Conservation (phyloP, 1,139 yeast genomes). For the Yamadazyma sp. region DNA sequence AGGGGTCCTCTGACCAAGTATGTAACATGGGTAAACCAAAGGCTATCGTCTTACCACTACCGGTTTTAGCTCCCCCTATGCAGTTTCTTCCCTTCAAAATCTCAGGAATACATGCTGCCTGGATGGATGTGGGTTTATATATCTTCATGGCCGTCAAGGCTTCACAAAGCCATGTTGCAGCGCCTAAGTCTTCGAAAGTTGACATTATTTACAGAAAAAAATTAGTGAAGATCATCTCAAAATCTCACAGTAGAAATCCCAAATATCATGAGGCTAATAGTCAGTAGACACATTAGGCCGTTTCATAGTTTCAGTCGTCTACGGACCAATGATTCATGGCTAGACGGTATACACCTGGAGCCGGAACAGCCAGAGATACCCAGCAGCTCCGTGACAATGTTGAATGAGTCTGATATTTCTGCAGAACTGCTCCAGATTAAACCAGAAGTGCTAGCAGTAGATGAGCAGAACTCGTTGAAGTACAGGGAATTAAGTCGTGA, state of each 20-base stretch:
- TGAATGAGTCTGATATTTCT: conserved; percentile 5
- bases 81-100: conserved; percentile 83
- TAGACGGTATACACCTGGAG: conserved; percentile 13
- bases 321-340: conserved; percentile 13
- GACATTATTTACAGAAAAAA: conserved; percentile 3
- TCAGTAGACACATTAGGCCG: neutral
- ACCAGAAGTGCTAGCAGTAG: conserved; percentile 8
- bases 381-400: conserved; percentile 8
- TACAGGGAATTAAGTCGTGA: conserved; percentile 20
- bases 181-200: conserved; percentile 63
- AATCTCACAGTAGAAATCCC: neutral
- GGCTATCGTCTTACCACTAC: conserved; percentile 97
- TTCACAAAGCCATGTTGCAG: conserved; percentile 84
- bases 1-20: conserved; percentile 92
- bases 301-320: conserved; percentile 1
- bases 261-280: neutral
- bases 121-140: conserved; percentile 81
- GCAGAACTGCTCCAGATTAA: conserved; percentile 1
- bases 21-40: conserved; percentile 96
- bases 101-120: conserved; percentile 83
- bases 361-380: conserved; percentile 10
- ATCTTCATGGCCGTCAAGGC: conserved; percentile 82
- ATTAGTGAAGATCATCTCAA: conserved; percentile 5
- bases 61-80: conserved; percentile 98
- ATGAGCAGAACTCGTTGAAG: conserved; percentile 12